A percentile compares a stretch with the other conserved stretches of the same genome.
Conservation (phyloP, 495 filamentous ascomycete genomes). For the Neurospora pannonica region DNA sequence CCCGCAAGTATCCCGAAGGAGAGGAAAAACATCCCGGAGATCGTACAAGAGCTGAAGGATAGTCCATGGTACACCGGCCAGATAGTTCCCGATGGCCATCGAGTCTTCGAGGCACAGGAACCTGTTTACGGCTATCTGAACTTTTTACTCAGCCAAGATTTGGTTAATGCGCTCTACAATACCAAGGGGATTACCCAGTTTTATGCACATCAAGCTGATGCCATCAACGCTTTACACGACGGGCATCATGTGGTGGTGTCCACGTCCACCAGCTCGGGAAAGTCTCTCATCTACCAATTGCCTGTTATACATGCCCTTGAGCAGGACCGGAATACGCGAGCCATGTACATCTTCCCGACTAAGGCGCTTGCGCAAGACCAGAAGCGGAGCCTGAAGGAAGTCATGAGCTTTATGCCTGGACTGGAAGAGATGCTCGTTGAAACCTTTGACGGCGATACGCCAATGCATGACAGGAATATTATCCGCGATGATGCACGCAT, state of each 20-base stretch:
- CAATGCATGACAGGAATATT: slow-evolving; percentile 62
- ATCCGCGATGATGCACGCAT: slow-evolving; percentile 86
- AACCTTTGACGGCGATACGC: slow-evolving; percentile 93
- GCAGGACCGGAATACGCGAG: slow-evolving; percentile 61
- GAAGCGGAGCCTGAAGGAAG: slow-evolving; percentile 73
- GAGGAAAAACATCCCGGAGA: slow-evolving; percentile 72
- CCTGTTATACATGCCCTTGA: slow-evolving; percentile 87
- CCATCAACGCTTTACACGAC: slow-evolving; percentile 80
- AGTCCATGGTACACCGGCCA: slow-evolving; percentile 84
- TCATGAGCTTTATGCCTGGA: slow-evolving; percentile 69
- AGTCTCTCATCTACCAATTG: slow-evolving; percentile 93
- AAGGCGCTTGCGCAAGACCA: slow-evolving; percentile 97
- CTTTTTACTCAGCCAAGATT: slow-evolving; percentile 77
- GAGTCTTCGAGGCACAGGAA: slow-evolving; percentile 82
- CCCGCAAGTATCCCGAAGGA: slow-evolving; percentile 72
- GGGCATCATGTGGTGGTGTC: slow-evolving; percentile 85
- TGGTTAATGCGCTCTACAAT: slow-evolving; percentile 94
- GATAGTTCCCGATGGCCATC: slow-evolving; percentile 89
- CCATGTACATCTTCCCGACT: slow-evolving; percentile 97
- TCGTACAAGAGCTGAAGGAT: slow-evolving; percentile 72
- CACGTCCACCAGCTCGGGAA: slow-evolving; percentile 93
- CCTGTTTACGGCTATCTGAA: slow-evolving; percentile 75
- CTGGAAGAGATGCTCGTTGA: slow-evolving; percentile 73
- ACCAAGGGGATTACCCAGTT: slow-evolving; percentile 73
- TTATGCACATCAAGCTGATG: slow-evolving; percentile 93